Conservation (phyloP, 106 monocot genomes). For the Phalaenopsis aphrodite region DNA sequence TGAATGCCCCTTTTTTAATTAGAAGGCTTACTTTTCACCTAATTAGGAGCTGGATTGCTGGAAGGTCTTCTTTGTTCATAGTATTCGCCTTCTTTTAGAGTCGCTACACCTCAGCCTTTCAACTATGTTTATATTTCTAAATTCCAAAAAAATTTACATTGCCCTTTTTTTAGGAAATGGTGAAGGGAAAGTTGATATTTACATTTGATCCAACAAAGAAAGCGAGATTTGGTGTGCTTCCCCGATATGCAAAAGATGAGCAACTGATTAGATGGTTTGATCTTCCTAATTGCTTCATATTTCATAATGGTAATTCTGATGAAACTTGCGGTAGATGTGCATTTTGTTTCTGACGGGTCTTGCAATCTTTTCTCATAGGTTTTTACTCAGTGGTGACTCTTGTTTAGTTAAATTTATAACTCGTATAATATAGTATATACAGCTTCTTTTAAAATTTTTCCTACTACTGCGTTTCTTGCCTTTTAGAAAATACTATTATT, state of each 20-base stretch:
- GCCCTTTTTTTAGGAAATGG: constrained; percentile 49
- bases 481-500: too few species aligned
- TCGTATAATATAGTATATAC: neutral
- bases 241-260: constrained; percentile 82
- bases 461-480: too few species aligned
- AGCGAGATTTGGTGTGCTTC: constrained; percentile 83
- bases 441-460: too few species aligned
- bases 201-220: constrained; percentile 71
- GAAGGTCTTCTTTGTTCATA: neutral
- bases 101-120: neutral
- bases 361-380: neutral
- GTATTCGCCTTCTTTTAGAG: neutral
- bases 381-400: neutral
- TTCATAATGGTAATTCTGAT: constrained; percentile 62
- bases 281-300: constrained; percentile 89
- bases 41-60: neutral
- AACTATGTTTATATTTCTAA: constrained; percentile 2
- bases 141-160: neutral
- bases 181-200: constrained; percentile 64
- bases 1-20: too few species aligned
- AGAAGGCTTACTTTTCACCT: neutral
- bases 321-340: neutral
- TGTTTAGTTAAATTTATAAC: neutral
- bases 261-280: constrained; percentile 86
- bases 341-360: neutral